A percentile compares a stretch with the other conserved stretches of the same genome.
Conservation (phyloP, 305 asterid genomes). For the Withania somnifera region DNA sequence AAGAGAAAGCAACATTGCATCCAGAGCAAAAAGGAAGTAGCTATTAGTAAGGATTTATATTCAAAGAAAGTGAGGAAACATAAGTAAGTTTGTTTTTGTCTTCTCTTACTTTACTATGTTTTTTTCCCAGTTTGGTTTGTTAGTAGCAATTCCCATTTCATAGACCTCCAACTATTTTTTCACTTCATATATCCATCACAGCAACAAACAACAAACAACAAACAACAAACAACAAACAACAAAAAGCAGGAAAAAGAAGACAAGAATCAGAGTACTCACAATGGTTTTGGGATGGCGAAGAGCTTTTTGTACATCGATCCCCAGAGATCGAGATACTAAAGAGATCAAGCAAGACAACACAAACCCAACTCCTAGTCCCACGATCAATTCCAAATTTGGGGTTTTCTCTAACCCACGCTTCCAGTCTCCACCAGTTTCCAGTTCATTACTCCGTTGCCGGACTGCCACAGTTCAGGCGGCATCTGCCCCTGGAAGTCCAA, state of each 20-base stretch:
- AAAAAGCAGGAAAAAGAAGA: background rate
- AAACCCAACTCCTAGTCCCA: constrained; percentile 23
- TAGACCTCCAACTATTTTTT: background rate
- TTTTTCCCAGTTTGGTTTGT: background rate
- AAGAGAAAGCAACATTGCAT: constrained; percentile 3
- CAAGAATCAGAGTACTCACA: background rate
- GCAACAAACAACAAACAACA: background rate
- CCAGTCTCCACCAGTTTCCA: constrained; percentile 36
- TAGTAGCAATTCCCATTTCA: constrained; percentile 1
- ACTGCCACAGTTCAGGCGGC: constrained; percentile 13
- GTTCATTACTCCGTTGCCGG: constrained; percentile 51
- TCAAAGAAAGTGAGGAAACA: background rate
- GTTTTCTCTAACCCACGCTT: constrained; percentile 69
- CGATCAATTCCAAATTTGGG: constrained; percentile 33
- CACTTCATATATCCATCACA: background rate
- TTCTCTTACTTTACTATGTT: background rate
- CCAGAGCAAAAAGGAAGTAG: constrained; percentile 8
- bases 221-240: background rate
- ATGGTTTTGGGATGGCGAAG: constrained; percentile 90
- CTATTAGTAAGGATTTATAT: background rate
- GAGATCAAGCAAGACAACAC: constrained; percentile 15
- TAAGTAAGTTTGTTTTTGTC: background rate
- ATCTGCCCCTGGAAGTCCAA: constrained; percentile 28
- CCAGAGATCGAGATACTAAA: constrained; percentile 33
- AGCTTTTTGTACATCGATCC: constrained; percentile 85